Evolutionary conservation across 345 rosid species (phyloP), one percentile per base, ranked within the genome.

Genomic region (Mallotus nudiflorus): DNA sequence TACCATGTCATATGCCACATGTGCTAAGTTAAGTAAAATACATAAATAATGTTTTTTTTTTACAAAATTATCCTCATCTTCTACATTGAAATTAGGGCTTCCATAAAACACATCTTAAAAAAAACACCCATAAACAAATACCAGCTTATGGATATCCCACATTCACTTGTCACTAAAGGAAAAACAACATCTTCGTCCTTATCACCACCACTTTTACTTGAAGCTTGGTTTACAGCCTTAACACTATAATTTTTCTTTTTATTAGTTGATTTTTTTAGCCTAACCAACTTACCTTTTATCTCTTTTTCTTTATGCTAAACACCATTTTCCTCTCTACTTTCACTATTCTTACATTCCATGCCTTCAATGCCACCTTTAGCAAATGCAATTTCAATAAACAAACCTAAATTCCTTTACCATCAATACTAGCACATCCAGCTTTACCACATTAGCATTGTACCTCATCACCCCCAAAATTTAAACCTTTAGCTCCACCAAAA

Each of bases 371-470:
- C 70, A 2, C 28, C 72, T 44, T 64, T 61, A 46, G 46, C 77
- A 59, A 40, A 20, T 9, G 65, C 72, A 31, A 29, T 20, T 44
- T 65, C 55, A 63, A 51, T 74, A 60, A 68, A 68, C 31, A 68
- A 58, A 25, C 72, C 64, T 56, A 64, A 68, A 68, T 68, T 31
- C 72, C 72, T 22, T 68, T 27, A 10, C 64, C 72, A 19, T 56
- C 64, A 40, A 68, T 40, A 42, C 72, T 70, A 14, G 62, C 67
- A 65, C 72, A 60, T 18, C 53, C 65, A 33, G 62, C 65, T 71
- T 76, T 75, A 67, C 80, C 76, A 61, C 70, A 71, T 69, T 69
- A 46, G 14, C 74, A 66, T 28, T 63, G 70, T 33, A 77, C 39
- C 44, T 71, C 75, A 42, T 66, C 65, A 4, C 59, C 73, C 27